Percentiles rank a stretch among this genome's conserved stretches.
Evolutionary conservation across 2,329 filamentous ascomycete genomes (phyloP).

Genomic region (Cladophialophora bantiana): DNA sequence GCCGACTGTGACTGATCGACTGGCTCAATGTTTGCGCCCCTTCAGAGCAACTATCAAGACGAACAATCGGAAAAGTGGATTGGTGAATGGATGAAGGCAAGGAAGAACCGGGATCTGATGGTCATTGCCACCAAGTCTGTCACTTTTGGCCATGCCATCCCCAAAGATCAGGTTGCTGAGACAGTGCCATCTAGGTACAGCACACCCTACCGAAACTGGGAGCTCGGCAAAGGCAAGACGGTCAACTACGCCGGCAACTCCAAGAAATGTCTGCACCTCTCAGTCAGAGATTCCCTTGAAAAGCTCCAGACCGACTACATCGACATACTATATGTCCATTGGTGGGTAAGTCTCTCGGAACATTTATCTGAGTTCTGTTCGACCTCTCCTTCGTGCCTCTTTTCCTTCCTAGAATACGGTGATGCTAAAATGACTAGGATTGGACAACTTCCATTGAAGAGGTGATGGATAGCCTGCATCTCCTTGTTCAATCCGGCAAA

Average conservation of each 20-base stretch:
- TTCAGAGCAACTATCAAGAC: conserved; percentile 69
- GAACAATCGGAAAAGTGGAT: conserved; percentile 71
- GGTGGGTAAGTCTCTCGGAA: conserved; percentile 48
- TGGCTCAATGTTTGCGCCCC: not conserved
- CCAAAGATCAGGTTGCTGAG: not conserved
- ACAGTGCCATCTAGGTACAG: conserved; percentile 63
- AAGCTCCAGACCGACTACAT: conserved; percentile 62
- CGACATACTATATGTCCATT: conserved; percentile 64
- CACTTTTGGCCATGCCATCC: conserved; percentile 58
- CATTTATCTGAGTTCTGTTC: not conserved
- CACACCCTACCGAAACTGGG: conserved; percentile 59
- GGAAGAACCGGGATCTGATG: conserved; percentile 70
- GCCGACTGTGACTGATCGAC: not conserved
- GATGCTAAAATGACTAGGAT: conserved; percentile 51
- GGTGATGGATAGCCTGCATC: conserved; percentile 51
- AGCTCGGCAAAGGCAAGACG: conserved; percentile 48
- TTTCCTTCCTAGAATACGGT: no score
- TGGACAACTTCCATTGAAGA: conserved; percentile 48
- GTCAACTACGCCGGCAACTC: conserved; percentile 57
- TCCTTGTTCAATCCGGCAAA: conserved; percentile 50
- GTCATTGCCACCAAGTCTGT: conserved; percentile 73
- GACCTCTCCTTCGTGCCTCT: not conserved
- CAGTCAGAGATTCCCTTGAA: conserved; percentile 52
- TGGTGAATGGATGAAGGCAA: conserved; percentile 65
- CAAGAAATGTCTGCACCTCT: conserved; percentile 52